Conservation (phyloP, 176 grass and related monocot species). For the Carex cristatella region DNA sequence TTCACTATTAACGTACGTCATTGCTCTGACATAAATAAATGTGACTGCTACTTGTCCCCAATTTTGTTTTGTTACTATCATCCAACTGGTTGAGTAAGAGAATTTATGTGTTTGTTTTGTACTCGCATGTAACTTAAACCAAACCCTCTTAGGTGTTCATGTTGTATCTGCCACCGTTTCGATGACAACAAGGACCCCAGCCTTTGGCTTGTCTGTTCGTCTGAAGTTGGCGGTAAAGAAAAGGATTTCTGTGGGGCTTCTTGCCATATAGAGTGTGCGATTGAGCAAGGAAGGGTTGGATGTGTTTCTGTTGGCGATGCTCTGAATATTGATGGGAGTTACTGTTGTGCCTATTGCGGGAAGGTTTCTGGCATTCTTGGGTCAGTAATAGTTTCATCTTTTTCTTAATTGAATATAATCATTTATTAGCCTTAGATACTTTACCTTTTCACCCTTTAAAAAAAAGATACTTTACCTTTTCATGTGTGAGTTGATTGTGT, state of each 20-base stretch:
- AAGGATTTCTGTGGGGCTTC: conserved; percentile 85
- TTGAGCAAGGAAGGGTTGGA: conserved; percentile 61
- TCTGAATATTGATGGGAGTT: conserved; percentile 90
- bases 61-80: neutral
- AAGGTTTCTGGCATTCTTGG: conserved; percentile 90
- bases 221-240: conserved; percentile 50
- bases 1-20: neutral
- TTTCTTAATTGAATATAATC: conserved; percentile 10
- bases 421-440: neutral
- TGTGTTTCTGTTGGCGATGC: conserved; percentile 58
- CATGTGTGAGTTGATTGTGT: neutral
- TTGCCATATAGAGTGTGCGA: conserved; percentile 92
- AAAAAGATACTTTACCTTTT: neutral
- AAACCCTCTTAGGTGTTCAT: conserved; percentile 49
- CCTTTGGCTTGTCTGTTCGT: conserved; percentile 86
- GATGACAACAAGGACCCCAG: conserved; percentile 99
- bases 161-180: conserved; percentile 92
- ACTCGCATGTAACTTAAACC: neutral
- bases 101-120: neutral
- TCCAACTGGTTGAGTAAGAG: neutral
- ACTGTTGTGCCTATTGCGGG: conserved; percentile 86
- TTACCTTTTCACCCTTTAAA: neutral
- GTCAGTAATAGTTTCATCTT: conserved; percentile 33
- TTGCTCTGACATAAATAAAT: neutral
- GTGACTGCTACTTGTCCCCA: neutral